Conservation (phyloP, 2,329 filamentous ascomycete species). For the Penicillium crustosum region DNA sequence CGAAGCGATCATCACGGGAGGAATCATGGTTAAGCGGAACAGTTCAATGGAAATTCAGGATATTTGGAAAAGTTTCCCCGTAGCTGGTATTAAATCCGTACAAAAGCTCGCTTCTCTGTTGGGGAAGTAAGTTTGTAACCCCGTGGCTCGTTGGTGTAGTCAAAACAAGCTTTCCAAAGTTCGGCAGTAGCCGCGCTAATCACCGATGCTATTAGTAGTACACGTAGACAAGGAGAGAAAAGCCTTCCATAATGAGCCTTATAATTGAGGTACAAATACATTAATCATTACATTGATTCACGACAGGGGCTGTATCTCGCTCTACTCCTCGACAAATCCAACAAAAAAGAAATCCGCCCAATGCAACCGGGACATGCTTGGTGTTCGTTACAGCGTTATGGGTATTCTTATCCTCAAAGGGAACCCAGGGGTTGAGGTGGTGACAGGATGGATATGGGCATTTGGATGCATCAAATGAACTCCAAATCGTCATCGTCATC, state of each 20-base stretch:
- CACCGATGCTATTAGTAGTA: neutral
- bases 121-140: neutral
- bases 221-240: neutral
- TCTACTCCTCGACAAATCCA: neutral
- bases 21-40: neutral
- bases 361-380: slow-evolving; percentile 13
- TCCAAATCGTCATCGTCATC: slow-evolving; percentile 53
- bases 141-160: neutral
- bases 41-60: neutral
- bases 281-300: neutral
- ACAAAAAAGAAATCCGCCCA: slow-evolving; percentile 8
- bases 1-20: neutral
- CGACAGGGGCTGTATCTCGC: neutral
- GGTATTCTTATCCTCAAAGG: neutral
- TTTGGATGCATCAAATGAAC: slow-evolving; percentile 38
- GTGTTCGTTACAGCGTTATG: slow-evolving; percentile 20
- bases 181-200: neutral
- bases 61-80: neutral
- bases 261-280: neutral
- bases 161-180: slow-evolving; percentile 1
- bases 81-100: neutral
- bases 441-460: neutral
- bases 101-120: neutral
- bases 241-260: neutral
- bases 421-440: neutral